phyloP scores from a whole-genome alignment of 306 rosid species.

The Albizia julibrissin region DNA sequence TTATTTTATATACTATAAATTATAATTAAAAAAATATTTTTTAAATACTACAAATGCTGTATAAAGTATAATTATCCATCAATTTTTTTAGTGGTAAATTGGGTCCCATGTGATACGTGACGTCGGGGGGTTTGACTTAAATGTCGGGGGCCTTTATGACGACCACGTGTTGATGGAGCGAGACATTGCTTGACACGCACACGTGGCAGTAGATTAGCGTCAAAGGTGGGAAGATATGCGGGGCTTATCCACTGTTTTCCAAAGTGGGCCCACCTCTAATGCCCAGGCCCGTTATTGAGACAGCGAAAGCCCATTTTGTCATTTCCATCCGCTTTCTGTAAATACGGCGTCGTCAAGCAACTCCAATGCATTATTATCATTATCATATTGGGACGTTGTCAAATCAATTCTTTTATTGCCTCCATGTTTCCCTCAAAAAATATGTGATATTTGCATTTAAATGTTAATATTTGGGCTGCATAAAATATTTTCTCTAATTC shows the following conservation, averaged over 20 bases:
- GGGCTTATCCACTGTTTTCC: background rate
- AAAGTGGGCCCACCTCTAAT: background rate
- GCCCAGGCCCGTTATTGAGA: background rate
- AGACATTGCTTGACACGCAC: background rate
- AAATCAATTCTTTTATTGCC: background rate
- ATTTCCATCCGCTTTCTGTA: background rate
- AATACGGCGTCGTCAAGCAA: background rate
- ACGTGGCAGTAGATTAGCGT: conserved; percentile 12
- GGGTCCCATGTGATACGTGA: conserved; percentile 1
- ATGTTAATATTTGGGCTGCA: background rate
- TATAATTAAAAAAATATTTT: no score
- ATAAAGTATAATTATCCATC: no score
- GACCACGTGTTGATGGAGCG: background rate
- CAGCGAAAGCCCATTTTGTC: background rate
- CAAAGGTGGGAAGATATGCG: background rate
- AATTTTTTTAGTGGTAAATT: background rate
- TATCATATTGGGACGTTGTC: background rate
- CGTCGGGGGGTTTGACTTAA: conserved; percentile 9
- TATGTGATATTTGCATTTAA: background rate
- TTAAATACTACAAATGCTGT: no score
- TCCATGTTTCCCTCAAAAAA: no score
- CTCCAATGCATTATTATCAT: background rate
- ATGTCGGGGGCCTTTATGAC: background rate
- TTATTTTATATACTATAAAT: no score
- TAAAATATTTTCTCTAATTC: background rate